Percentiles rank a stretch among this genome's conserved stretches.
Evolutionary conservation across 108 stramenopile genomes (phyloP).

Genomic region (Cylindrotheca fusiformis): DNA sequence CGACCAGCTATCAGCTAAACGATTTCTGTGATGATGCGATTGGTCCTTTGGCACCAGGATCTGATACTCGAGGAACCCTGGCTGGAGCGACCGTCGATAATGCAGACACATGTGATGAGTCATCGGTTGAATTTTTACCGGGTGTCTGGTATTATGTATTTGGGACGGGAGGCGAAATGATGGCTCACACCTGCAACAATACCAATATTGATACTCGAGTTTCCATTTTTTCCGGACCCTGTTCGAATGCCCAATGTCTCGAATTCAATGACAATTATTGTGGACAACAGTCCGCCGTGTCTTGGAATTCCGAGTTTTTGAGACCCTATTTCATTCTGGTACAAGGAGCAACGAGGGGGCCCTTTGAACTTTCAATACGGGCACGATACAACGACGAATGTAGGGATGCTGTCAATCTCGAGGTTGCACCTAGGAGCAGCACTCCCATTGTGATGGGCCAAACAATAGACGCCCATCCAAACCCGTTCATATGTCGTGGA

Average conservation of each 20-base stretch:
- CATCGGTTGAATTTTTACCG: background rate
- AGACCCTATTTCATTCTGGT: background rate
- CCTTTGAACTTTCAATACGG: background rate
- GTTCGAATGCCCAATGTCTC: background rate
- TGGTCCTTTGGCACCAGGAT: background rate
- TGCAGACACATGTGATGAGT: background rate
- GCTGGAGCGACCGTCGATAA: background rate
- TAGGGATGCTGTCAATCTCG: background rate
- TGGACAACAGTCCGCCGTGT: background rate
- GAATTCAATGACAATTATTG: background rate
- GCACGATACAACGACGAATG: slow-evolving; percentile 1
- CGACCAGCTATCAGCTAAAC: background rate
- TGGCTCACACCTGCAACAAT: background rate
- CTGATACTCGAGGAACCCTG: background rate
- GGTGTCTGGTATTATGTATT: slow-evolving; percentile 12
- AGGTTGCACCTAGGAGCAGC: background rate
- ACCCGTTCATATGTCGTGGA: background rate
- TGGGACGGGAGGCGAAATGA: background rate
- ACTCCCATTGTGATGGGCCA: background rate
- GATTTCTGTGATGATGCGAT: background rate
- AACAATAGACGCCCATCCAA: background rate
- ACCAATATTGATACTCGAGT: slow-evolving; percentile 1
- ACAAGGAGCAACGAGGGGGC: background rate
- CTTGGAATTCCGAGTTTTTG: background rate
- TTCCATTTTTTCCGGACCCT: background rate